A percentile compares a stretch with the other conserved stretches of the same genome.
These are phyloP conservation scores for Didymella pomorum DNA, from an alignment of 2,329 filamentous ascomycete species.

Conservation along the genomic window DNA sequence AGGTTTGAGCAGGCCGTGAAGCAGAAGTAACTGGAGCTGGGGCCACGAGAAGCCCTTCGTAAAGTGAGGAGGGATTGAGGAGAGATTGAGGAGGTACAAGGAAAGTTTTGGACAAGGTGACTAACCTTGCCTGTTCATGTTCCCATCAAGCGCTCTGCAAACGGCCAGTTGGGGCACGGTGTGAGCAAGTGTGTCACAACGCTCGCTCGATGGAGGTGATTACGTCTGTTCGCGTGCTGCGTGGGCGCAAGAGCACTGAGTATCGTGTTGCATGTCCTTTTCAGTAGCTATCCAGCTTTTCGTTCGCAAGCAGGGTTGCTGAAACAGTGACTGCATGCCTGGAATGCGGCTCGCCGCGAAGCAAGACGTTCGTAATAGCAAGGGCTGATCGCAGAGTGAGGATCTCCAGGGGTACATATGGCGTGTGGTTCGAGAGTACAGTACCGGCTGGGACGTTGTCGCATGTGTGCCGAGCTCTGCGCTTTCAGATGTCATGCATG, in stretches of 20 bases:
- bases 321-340: conserved; percentile 34
- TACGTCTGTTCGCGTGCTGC: conserved; percentile 42
- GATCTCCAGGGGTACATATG: conserved; percentile 18
- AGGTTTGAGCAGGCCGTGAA: background rate
- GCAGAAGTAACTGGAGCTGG: conserved; percentile 1
- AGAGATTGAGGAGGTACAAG: conserved; percentile 25
- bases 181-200: conserved; percentile 37
- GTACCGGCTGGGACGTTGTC: conserved; percentile 23
- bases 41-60: conserved; percentile 21
- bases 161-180: conserved; percentile 27
- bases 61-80: conserved; percentile 19
- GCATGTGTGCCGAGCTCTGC: conserved; percentile 30
- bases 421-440: conserved; percentile 24
- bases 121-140: conserved; percentile 29
- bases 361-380: conserved; percentile 14
- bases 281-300: conserved; percentile 34
- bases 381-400: conserved; percentile 4
- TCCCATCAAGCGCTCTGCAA: conserved; percentile 29
- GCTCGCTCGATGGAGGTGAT: conserved; percentile 34
- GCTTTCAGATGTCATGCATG: conserved; percentile 39
- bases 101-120: conserved; percentile 21
- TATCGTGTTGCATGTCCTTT: conserved; percentile 39
- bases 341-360: conserved; percentile 20
- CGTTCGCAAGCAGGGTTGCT: conserved; percentile 28
- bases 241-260: conserved; percentile 41